Conservation (phyloP, 148 eudicot genomes). For the Silene conica region DNA sequence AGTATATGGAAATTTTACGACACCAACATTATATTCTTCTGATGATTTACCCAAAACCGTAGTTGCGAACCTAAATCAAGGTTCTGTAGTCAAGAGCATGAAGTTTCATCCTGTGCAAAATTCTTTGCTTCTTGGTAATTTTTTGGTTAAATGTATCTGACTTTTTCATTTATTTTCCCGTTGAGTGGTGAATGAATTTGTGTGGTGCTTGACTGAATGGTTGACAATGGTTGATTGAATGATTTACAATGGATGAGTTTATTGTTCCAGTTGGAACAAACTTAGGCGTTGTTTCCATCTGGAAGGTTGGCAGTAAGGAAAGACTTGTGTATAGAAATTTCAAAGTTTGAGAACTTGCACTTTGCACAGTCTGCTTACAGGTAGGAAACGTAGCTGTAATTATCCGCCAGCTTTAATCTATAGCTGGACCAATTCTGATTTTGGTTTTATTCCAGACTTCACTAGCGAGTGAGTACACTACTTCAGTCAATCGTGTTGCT, state of each 20-base stretch:
- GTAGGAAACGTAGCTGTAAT: constrained; percentile 22
- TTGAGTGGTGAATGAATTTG: neutral
- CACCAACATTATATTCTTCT: constrained; percentile 45
- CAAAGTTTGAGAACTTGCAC: constrained; percentile 61
- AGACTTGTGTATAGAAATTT: constrained; percentile 63
- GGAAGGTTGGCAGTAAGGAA: constrained; percentile 78
- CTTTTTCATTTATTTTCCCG: neutral
- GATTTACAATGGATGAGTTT: neutral
- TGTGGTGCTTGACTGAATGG: constrained; percentile 7
- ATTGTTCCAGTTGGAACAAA: constrained; percentile 64
- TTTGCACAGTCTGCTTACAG: constrained; percentile 61
- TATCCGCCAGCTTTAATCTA: neutral
- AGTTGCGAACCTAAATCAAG: constrained; percentile 61
- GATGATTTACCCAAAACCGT: constrained; percentile 76
- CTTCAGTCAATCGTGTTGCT: constrained; percentile 78
- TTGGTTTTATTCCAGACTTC: constrained; percentile 44
- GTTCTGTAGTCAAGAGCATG: constrained; percentile 81
- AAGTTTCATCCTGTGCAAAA: constrained; percentile 81
- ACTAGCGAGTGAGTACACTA: constrained; percentile 62
- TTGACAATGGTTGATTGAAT: constrained; percentile 5
- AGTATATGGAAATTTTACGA: too few relatives aligned
- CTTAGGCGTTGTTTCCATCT: constrained; percentile 70
- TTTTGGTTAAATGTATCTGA: neutral
- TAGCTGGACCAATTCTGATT: constrained; percentile 13
- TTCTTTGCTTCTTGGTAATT: constrained; percentile 68